phyloP scores from a whole-genome alignment of 345 rosid genomes.

The Linum trigynum region DNA sequence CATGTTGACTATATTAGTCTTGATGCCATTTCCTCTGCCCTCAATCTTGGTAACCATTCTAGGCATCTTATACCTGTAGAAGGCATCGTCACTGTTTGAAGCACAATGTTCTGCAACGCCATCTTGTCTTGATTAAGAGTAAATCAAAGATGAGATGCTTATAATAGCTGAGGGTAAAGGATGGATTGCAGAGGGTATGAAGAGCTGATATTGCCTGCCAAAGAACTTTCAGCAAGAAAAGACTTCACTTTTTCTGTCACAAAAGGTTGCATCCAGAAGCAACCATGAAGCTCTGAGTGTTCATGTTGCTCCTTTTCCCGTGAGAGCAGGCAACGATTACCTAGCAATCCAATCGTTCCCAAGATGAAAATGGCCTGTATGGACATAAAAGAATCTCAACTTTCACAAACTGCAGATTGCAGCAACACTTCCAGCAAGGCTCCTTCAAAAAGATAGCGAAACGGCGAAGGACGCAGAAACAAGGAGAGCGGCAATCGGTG shows the following conservation, averaged over 20 bases:
- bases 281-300: conserved; percentile 14
- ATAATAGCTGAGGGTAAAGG: conserved; percentile 14
- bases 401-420: conserved; percentile 25
- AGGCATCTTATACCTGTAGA: conserved; percentile 96
- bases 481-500: too few relatives aligned
- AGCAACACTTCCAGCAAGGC: conserved; percentile 43
- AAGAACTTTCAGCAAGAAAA: conserved; percentile 12
- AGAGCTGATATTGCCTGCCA: conserved; percentile 6
- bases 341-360: conserved; percentile 74
- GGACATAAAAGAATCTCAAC: conserved; percentile 88
- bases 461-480: too few relatives aligned
- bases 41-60: conserved; percentile 84
- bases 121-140: conserved; percentile 29
- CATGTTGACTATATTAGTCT: conserved; percentile 81
- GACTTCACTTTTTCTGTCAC: conserved; percentile 12
- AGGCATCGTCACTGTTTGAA: conserved; percentile 86
- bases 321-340: conserved; percentile 59
- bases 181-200: neutral
- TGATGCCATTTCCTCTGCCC: conserved; percentile 92
- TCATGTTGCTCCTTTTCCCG: conserved; percentile 48
- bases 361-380: conserved; percentile 52
- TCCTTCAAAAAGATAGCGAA: conserved; percentile 6
- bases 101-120: conserved; percentile 91
- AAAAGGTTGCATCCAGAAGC: conserved; percentile 31
- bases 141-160: neutral